Base-by-base conservation (phyloP, 23 red algal species). In the Agarophyton chilense region DNA sequence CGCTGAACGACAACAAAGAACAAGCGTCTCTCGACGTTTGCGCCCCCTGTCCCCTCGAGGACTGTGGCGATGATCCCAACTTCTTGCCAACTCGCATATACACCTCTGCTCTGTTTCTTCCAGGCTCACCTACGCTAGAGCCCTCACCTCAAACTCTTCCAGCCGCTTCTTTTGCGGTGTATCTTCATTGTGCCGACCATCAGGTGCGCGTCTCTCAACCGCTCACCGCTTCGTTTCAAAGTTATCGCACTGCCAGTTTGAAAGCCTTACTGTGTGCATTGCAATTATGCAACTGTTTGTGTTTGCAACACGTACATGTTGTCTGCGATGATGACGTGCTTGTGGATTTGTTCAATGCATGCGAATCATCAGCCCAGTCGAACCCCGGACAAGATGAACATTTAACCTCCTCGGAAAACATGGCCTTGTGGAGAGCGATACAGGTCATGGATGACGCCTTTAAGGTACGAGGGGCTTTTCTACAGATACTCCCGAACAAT, bases 341-440 rank as follows among this genome's bases (percentile, higher is more conserved):
- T 26, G 68, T 74, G 21, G 24, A 74, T 49, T 29, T 74, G 39
- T 46, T 74, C 5, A 3, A 74, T 49, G 21, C n/a, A 22, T 9
- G 24, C 6, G 5, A 12, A 43, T 49, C 68, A 26, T 31, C 40
- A 28, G 10, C 40, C 26, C 68, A 46, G 7, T 3, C 68, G 4
- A 33, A 74, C 14, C 6, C 26, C 21, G 24, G 4, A 4, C 3
- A 43, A 10, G 9, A 14, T 43, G 68, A 43, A 1, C 40, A 74
- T 1, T 26, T 47, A 21, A 12, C 41, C 2, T 74, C 68, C 40
- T 49, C 68, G 6, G 68, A 74, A 29, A 49, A 74, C 41, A 74
- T 74, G 68, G 68, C 68, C n/a, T 12, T 74, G 34, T 74, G 68
- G 68, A 43, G 68, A 26, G 68, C 68, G 21, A 74, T 74, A 46